Base-by-base conservation (phyloP, 2,329 filamentous ascomycete genomes). In the Trichoderma pleuroti region DNA sequence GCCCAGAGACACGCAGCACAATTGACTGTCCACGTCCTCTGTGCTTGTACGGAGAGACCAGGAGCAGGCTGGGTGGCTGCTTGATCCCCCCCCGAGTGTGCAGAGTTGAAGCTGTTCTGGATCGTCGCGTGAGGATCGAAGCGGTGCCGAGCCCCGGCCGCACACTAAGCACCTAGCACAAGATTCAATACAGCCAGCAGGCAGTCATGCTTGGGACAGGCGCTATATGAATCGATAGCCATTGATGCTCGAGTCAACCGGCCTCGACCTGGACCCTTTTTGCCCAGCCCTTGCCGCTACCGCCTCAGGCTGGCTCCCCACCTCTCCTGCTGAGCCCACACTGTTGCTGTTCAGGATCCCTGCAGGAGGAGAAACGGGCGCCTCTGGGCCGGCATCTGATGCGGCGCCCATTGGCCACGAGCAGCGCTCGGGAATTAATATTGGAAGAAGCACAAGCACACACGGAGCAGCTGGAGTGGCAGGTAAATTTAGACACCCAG, bases 271-370 rank as follows among this genome's bases (percentile, higher is more conserved):
- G 18, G 59, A 64, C 46, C 34, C 56, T 63, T 32, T 62, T 3
- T 3, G 36, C 46, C 60, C 67, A 39, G 57, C 39, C 70, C 52
- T 30, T 70, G 66, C 70, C 54, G 67, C 67, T 66, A 49, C 67
- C 66, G 64, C 71, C 69, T 71, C 71, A 65, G 68, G 65, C 54
- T 39, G 68, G 56, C 18, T 72, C 71, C 64, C 67, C 67, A 69
- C 72, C 71, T 57, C 57, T 42, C 28, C 60, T 34, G 61, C 62
- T 70, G 28, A 72, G 71, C 67, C 70, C 70, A 69, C 71, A 71
- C 64, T 42, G 42, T 46, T 63, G 66, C 57, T 73, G 67, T 68
- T 71, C 68, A 66, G 60, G 74, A 76, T 75, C 75, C 75, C 74
- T 76, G 75, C 70, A 71, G 70, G 32, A 73, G 67, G 68, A 68